A percentile compares a stretch with the other conserved stretches of the same genome.
phyloP scores from a whole-genome alignment of 208 protist species.

The Leishmania martiniquensis region DNA sequence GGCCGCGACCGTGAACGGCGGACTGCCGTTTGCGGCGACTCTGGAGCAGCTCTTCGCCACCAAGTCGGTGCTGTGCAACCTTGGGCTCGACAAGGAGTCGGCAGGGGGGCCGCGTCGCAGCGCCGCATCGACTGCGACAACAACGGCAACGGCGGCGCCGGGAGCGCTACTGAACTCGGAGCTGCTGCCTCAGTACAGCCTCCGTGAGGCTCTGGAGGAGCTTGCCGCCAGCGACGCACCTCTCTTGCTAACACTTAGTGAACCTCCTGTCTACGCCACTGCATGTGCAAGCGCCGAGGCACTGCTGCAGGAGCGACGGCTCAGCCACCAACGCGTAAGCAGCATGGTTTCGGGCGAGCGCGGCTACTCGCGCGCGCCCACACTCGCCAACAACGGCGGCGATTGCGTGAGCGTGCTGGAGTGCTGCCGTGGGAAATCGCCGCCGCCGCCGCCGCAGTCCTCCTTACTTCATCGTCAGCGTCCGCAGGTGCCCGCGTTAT shows the following conservation, averaged over 20 bases:
- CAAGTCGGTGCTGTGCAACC: neutral
- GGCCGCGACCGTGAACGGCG: constrained; percentile 6
- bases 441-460: constrained; percentile 11
- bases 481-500: constrained; percentile 44
- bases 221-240: constrained; percentile 22
- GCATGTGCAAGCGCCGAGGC: constrained; percentile 21
- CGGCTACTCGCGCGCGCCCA: neutral
- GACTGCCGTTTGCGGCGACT: constrained; percentile 13
- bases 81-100: neutral
- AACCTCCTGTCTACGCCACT: constrained; percentile 30
- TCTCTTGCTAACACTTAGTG: constrained; percentile 31
- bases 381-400: neutral
- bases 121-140: constrained; percentile 12
- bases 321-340: constrained; percentile 13
- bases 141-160: constrained; percentile 11
- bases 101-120: constrained; percentile 4
- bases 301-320: constrained; percentile 21
- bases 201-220: constrained; percentile 15
- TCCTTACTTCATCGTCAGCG: constrained; percentile 5
- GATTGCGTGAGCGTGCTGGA: constrained; percentile 5
- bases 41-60: constrained; percentile 22
- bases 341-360: constrained; percentile 6
- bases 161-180: constrained; percentile 17
- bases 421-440: constrained; percentile 15
- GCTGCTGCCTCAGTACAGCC: constrained; percentile 10